Conservation (phyloP, 1,284 basidiomycete species). For the Ceratobasidium sp. region DNA sequence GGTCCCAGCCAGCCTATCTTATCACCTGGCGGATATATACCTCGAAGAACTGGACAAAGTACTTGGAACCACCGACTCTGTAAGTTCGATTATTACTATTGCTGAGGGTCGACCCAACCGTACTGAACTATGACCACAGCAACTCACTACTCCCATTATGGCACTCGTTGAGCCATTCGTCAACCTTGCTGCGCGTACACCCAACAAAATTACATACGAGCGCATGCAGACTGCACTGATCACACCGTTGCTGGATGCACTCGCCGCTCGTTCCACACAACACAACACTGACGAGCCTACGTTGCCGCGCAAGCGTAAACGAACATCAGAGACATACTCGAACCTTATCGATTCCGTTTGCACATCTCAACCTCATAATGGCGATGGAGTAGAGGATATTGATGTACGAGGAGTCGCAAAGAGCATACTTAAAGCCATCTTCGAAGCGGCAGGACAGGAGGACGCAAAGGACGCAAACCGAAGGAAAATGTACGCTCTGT, state of each 20-base stretch:
- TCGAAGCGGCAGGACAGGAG: constrained; percentile 78
- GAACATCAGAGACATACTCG: constrained; percentile 56
- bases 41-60: constrained; percentile 90
- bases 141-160: constrained; percentile 62
- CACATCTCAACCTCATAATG: constrained; percentile 49
- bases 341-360: constrained; percentile 60
- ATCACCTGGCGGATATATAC: constrained; percentile 91
- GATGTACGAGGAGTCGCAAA: constrained; percentile 62
- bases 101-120: constrained; percentile 49
- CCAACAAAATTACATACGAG: constrained; percentile 70
- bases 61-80: constrained; percentile 53
- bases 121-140: neutral
- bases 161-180: constrained; percentile 75
- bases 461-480: constrained; percentile 82
- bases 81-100: constrained; percentile 52
- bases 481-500: constrained; percentile 83
- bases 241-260: constrained; percentile 68
- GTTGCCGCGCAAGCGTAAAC: constrained; percentile 58
- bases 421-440: constrained; percentile 71
- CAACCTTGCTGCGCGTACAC: constrained; percentile 71
- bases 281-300: constrained; percentile 49
- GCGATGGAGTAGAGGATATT: constrained; percentile 57
- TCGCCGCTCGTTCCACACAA: constrained; percentile 52
- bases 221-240: constrained; percentile 74
- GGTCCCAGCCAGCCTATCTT: constrained; percentile 82